Conservation (phyloP, 129 eudicot species). For the Smallanthus sonchifolius region DNA sequence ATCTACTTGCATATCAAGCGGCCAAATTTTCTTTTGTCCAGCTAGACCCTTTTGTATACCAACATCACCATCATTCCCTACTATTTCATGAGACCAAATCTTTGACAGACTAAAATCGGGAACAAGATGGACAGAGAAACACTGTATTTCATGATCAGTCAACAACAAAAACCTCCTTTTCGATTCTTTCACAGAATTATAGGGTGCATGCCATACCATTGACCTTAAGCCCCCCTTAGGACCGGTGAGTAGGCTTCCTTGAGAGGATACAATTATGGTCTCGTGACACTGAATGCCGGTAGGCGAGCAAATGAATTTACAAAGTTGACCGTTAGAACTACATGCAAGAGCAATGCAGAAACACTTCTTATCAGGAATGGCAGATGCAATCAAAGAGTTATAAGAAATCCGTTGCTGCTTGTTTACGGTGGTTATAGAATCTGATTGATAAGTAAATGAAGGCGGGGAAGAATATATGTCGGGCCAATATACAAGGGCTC, state of each 20-base stretch:
- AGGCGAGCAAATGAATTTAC: slow-evolving; percentile 63
- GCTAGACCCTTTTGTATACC: slow-evolving; percentile 94
- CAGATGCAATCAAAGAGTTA: slow-evolving; percentile 75
- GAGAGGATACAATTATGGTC: slow-evolving; percentile 28
- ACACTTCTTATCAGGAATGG: slow-evolving; percentile 36
- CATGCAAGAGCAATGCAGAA: slow-evolving; percentile 74
- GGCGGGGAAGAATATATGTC: slow-evolving; percentile 47
- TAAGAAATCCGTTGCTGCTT: slow-evolving; percentile 36
- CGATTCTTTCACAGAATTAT: slow-evolving; percentile 33
- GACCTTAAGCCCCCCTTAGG: slow-evolving; percentile 84
- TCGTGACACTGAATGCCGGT: slow-evolving; percentile 46
- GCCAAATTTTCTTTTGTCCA: slow-evolving; percentile 93
- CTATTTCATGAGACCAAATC: slow-evolving; percentile 88
- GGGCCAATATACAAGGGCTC: slow-evolving; percentile 61
- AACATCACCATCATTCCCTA: slow-evolving; percentile 78
- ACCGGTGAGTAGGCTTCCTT: slow-evolving; percentile 35
- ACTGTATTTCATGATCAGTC: slow-evolving; percentile 82
- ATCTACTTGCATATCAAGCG: slow-evolving; percentile 80
- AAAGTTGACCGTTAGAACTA: slow-evolving; percentile 68
- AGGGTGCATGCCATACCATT: slow-evolving; percentile 58
- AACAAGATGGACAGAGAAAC: slow-evolving; percentile 51
- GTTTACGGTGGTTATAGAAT: slow-evolving; percentile 30
- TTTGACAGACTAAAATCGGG: slow-evolving; percentile 39
- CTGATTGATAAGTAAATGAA: slow-evolving; percentile 41
- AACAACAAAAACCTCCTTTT: slow-evolving; percentile 64